A percentile compares a stretch with the other conserved stretches of the same genome.
Conservation (phyloP, 176 grass and related monocot species). For the Zoysia pacifica region DNA sequence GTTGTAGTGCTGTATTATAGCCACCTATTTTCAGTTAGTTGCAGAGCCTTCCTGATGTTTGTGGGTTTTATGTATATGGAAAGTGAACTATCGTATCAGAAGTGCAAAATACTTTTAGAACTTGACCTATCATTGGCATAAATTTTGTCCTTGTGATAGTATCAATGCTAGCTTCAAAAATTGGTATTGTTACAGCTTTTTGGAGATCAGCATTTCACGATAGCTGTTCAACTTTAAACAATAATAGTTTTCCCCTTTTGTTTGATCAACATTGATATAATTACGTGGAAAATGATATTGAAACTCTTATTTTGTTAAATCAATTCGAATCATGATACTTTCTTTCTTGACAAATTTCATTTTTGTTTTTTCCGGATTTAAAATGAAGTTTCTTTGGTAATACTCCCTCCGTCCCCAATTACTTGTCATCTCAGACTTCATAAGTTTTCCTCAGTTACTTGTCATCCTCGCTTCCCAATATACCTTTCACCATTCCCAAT, state of each 20-base stretch:
- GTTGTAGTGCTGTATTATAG: conserved; percentile 8
- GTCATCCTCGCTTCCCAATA: too few relatives aligned
- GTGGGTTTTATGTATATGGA: not conserved
- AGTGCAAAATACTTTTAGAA: not conserved
- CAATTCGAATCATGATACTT: not conserved
- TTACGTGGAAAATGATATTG: not conserved
- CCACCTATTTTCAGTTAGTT: not conserved
- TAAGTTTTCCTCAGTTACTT: too few relatives aligned
- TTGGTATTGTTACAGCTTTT: not conserved
- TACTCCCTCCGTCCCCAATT: too few relatives aligned
- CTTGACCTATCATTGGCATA: not conserved
- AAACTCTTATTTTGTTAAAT: not conserved
- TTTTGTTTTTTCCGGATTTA: not conserved
- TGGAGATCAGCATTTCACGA: not conserved
- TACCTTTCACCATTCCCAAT: too few relatives aligned
- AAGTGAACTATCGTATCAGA: conserved; percentile 2
- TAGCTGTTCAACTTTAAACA: not conserved
- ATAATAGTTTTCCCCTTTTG: not conserved
- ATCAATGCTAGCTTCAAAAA: not conserved
- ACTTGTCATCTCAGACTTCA: too few relatives aligned
- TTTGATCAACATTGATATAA: not conserved
- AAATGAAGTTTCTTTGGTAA: not conserved
- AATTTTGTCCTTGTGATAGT: not conserved
- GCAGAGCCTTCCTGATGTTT: not conserved
- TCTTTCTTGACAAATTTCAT: conserved; percentile 3